Base-by-base conservation (phyloP, 2,329 filamentous ascomycete genomes). In the Colletotrichum viniferum region DNA sequence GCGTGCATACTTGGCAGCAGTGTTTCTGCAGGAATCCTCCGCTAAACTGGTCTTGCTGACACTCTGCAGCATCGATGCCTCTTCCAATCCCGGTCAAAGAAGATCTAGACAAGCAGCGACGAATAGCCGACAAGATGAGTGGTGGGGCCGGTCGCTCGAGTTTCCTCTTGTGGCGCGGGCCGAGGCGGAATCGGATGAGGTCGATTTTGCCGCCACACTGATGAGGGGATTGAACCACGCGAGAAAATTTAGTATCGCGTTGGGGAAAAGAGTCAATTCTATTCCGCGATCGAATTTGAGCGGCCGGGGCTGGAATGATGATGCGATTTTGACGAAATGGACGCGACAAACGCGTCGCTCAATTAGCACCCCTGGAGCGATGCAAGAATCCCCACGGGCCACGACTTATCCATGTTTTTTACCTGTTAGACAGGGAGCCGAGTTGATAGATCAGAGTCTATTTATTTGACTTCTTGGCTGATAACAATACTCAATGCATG, bases 181-280 rank as follows among this genome's bases (percentile, higher is more conserved):
- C 55, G 55, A n/a, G 7, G 55, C 7, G 55, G 55, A 28, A 58
- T 58, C 55, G 55, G 24, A 18, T 58, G 55, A 58, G 55, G 55
- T 52, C 43, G 43, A 48, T 0, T 52, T 21, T 52, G 43, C 43
- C 43, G 43, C 43, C 43, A 52, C 10, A 52, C 10, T 52, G 43
- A 13, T 52, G 43, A 21, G 43, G 3, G n/a, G 43, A 52, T 52
- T 21, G 43, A 21, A 4, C 8, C 3, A 52, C 12, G 43, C 43
- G 3, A 6, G 12, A 21, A 13, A 21, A 12, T 10, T 21, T 52
- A 21, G 43, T 52, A n/a, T 52, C 5, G 10, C 10, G n/a, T 52
- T 0, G 0, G 10, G 12, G 13, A 21, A 7, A n/a, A 13, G 5
- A 48, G n/a, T 7, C 10, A 3, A 21, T 13, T 4, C 0, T 2